Evolutionary conservation across 768 basidiomycete species (phyloP).

Genomic region (Boletus vinaceobasis): DNA sequence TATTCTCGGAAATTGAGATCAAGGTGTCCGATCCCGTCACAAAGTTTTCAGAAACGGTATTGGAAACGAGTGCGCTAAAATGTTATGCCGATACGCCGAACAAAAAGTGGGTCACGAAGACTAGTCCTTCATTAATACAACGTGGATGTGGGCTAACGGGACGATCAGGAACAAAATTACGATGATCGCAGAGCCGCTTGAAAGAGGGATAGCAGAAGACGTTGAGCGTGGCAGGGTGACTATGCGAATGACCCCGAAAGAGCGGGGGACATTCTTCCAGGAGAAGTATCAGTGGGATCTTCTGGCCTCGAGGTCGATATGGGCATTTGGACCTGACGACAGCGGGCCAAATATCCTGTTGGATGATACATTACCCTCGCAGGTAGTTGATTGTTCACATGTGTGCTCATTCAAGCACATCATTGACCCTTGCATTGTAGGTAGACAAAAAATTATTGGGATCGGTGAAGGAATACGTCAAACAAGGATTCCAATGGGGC

Average conservation of each 20-base stretch:
- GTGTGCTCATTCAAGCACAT: not conserved
- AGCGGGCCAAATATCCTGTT: conserved; percentile 89
- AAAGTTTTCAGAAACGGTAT: conserved; percentile 96
- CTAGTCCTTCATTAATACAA: not conserved
- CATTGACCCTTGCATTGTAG: conserved; percentile 34
- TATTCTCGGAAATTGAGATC: conserved; percentile 99
- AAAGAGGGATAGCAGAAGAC: conserved; percentile 93
- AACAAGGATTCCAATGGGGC: conserved; percentile 99
- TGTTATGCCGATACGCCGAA: conserved; percentile 99
- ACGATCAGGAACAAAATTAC: conserved; percentile 86
- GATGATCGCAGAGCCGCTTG: conserved; percentile 98
- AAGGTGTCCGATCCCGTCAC: conserved; percentile 99
- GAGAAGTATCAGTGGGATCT: conserved; percentile 98
- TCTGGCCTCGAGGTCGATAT: conserved; percentile 95
- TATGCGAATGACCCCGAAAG: conserved; percentile 94
- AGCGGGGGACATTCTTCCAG: conserved; percentile 93
- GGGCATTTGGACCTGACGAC: conserved; percentile 99
- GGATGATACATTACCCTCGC: conserved; percentile 94
- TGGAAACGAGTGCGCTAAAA: conserved; percentile 96
- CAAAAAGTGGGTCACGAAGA: conserved; percentile 70
- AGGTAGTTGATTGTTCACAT: conserved; percentile 44
- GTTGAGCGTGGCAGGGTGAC: conserved; percentile 90
- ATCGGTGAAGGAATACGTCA: conserved; percentile 91
- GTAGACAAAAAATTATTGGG: conserved; percentile 91
- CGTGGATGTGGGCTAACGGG: conserved; percentile 13